phyloP scores from a whole-genome alignment of 208 protist genomes.

The Sergeia podlipaevii region DNA sequence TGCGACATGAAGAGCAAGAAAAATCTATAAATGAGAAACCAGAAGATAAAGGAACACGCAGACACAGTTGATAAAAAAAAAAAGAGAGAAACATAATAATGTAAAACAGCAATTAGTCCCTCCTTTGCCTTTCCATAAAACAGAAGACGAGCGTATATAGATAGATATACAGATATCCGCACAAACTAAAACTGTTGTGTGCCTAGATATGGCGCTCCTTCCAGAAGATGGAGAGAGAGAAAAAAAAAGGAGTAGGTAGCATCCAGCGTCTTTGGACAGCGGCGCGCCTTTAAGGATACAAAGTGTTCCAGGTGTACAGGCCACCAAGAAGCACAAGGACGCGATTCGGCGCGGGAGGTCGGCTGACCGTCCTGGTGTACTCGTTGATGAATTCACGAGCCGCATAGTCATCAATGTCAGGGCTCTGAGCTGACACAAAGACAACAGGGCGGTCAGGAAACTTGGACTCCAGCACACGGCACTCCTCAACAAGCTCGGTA shows the following conservation, averaged over 20 bases:
- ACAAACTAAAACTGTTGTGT: too few species aligned
- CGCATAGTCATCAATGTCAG: constrained; percentile 46
- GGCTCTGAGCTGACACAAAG: constrained; percentile 45
- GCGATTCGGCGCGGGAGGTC: constrained; percentile 3
- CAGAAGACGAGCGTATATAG: too few species aligned
- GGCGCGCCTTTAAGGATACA: constrained; percentile 9
- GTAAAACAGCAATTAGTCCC: too few species aligned
- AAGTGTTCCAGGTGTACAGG: constrained; percentile 18
- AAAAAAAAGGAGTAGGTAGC: too few species aligned
- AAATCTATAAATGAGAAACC: too few species aligned
- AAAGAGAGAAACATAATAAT: neutral
- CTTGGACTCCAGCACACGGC: neutral
- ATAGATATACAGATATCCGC: too few species aligned
- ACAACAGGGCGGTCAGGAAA: constrained; percentile 17
- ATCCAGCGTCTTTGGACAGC: too few species aligned
- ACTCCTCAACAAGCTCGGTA: constrained; percentile 2
- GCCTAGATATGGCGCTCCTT: too few species aligned
- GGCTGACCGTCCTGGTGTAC: constrained; percentile 16
- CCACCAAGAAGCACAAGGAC: constrained; percentile 38
- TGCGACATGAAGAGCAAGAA: too few species aligned
- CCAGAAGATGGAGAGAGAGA: too few species aligned
- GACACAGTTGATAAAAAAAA: constrained; percentile 1
- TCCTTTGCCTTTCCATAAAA: too few species aligned
- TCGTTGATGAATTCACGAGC: constrained; percentile 42
- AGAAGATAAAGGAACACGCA: neutral